Conservation (phyloP, 2,329 filamentous ascomycete genomes). For the Cladophialophora exuberans region DNA sequence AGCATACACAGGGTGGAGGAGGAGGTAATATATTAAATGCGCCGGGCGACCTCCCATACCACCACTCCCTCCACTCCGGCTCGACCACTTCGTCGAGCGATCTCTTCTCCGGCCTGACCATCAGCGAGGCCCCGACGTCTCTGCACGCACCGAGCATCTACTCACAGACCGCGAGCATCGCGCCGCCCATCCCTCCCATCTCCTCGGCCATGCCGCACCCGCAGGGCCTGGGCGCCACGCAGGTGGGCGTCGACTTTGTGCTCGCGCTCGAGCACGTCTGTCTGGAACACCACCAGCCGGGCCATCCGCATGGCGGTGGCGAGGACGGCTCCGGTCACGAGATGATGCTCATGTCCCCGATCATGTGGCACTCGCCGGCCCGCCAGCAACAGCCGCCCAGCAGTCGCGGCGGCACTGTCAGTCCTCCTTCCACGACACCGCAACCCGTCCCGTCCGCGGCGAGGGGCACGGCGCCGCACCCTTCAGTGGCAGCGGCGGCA, state of each 20-base stretch:
- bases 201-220: conserved; percentile 30
- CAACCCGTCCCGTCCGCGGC: not conserved
- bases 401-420: not conserved
- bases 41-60: conserved; percentile 2
- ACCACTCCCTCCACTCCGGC: conserved; percentile 7
- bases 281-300: conserved; percentile 32
- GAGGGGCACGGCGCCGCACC: no score
- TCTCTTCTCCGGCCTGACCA: conserved; percentile 11
- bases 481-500: no score
- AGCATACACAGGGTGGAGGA: not conserved
- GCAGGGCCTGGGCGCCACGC: conserved; percentile 35
- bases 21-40: conserved; percentile 2
- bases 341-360: conserved; percentile 36
- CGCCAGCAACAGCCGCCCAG: not conserved
- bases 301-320: conserved; percentile 16
- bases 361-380: conserved; percentile 34
- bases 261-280: conserved; percentile 38
- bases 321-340: conserved; percentile 35
- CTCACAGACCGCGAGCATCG: conserved; percentile 4
- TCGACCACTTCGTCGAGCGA: conserved; percentile 15
- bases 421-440: not conserved
- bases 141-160: conserved; percentile 12
- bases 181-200: not conserved
- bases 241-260: conserved; percentile 39
- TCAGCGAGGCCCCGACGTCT: conserved; percentile 12